Evolutionary conservation across 176 grass and related monocot genomes (phyloP).

Genomic region (Triticum turgidum): DNA sequence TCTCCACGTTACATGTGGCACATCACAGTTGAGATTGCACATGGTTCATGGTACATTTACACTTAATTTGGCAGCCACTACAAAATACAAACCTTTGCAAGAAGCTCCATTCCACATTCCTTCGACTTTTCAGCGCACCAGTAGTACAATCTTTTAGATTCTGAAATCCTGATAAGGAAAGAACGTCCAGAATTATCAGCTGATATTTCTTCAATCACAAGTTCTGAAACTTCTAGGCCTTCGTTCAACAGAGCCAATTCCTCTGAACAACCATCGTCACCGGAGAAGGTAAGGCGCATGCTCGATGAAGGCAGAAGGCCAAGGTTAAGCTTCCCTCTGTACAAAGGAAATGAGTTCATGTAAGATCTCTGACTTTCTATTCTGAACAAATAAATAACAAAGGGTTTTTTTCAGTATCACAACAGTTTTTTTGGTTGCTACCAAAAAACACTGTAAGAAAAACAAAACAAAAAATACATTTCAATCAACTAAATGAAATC

Average conservation of each 20-base stretch:
- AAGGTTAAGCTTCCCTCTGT: conserved; percentile 80
- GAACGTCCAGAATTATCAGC: conserved; percentile 80
- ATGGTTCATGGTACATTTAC: not conserved
- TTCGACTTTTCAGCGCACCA: conserved; percentile 93
- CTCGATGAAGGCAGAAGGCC: conserved; percentile 67
- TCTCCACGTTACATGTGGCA: not conserved
- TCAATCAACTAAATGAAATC: not conserved
- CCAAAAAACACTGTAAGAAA: not conserved
- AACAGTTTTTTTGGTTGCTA: not conserved
- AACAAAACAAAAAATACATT: not conserved
- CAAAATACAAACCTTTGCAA: conserved; percentile 60
- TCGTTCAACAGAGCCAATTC: conserved; percentile 58
- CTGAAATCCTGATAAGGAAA: conserved; percentile 60
- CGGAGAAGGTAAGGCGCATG: conserved; percentile 62
- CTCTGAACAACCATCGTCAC: conserved; percentile 70
- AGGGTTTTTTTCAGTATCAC: not conserved
- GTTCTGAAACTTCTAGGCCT: conserved; percentile 35
- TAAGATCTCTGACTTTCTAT: conserved; percentile 31
- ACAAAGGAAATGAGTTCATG: conserved; percentile 25
- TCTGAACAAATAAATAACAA: not conserved
- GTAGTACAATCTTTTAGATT: conserved; percentile 75
- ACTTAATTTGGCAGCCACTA: not conserved
- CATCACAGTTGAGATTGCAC: not conserved
- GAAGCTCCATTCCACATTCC: conserved; percentile 65
- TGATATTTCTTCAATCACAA: conserved; percentile 71